Percentiles rank a stretch among this genome's conserved stretches.
Conservation (phyloP, 225 moss, liverwort and hornwort species). For the Rhytidiadelphus loreus region DNA sequence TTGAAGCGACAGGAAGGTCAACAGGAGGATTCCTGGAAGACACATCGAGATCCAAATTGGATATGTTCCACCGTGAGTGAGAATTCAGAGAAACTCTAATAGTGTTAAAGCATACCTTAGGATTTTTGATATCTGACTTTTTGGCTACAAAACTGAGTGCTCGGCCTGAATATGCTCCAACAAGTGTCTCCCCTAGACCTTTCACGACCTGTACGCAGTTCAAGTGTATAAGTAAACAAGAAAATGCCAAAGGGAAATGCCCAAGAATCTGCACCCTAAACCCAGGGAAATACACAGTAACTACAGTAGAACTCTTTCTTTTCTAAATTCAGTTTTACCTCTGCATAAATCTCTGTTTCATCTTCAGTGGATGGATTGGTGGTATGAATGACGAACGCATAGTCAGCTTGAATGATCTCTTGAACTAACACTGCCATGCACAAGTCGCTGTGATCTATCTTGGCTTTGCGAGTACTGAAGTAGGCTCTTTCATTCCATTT, state of each 20-base stretch:
- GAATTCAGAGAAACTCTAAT: neutral
- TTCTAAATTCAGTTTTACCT: slow-evolving; percentile 28
- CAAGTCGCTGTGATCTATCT: slow-evolving; percentile 81
- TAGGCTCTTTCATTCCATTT: slow-evolving; percentile 98
- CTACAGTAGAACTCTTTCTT: neutral
- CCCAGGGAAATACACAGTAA: neutral
- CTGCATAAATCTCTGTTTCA: slow-evolving; percentile 78
- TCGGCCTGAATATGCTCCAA: slow-evolving; percentile 95
- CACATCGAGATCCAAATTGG: neutral
- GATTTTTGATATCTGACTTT: slow-evolving; percentile 55
- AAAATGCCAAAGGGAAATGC: neutral
- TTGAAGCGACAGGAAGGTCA: neutral
- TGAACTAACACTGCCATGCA: slow-evolving; percentile 95
- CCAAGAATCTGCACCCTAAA: neutral
- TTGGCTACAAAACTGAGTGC: slow-evolving; percentile 84
- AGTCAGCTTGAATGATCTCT: slow-evolving; percentile 90
- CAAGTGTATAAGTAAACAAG: neutral
- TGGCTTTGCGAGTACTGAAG: slow-evolving; percentile 89
- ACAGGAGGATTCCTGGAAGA: neutral
- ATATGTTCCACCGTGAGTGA: neutral
- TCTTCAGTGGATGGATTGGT: slow-evolving; percentile 78
- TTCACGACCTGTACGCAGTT: slow-evolving; percentile 58
- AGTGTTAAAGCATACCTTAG: slow-evolving; percentile 24
- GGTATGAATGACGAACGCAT: slow-evolving; percentile 96
- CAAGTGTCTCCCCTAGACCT: slow-evolving; percentile 92